Percentiles rank a stretch among this genome's conserved stretches.
phyloP scores from a whole-genome alignment of 805 yeast genomes.

The Metschnikowia kofuensis region DNA sequence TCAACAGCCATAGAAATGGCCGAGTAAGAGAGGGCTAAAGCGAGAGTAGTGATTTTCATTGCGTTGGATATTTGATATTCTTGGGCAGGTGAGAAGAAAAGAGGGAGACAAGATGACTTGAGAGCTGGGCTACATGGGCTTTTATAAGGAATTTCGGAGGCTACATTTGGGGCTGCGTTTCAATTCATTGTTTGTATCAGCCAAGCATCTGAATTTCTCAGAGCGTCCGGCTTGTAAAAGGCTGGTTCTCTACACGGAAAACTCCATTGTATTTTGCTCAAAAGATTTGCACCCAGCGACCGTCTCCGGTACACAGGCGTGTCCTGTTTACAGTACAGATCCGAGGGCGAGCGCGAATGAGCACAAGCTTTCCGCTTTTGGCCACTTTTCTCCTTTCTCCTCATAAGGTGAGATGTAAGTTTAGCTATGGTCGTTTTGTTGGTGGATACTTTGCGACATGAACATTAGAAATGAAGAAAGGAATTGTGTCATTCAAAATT shows the following conservation, averaged over 20 bases:
- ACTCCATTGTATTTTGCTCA: neutral
- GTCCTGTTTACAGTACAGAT: neutral
- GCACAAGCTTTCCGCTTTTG: neutral
- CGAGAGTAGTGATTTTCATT: constrained; percentile 10
- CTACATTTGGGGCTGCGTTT: neutral
- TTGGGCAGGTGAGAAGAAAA: neutral
- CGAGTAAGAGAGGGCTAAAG: constrained; percentile 3
- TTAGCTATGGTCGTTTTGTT: too few species aligned
- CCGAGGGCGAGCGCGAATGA: constrained; percentile 3
- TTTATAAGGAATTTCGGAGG: neutral
- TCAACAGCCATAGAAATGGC: neutral
- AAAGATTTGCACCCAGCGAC: constrained; percentile 7
- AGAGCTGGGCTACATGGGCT: neutral
- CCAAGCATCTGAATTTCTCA: neutral
- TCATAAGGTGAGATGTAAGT: too few species aligned
- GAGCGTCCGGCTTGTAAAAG: neutral
- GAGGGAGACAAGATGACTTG: neutral
- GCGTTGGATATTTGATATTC: neutral
- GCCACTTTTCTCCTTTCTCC: neutral
- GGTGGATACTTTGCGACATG: neutral
- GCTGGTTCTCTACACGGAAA: constrained; percentile 4
- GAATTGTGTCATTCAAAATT: neutral
- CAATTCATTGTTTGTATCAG: neutral
- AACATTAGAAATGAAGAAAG: neutral
- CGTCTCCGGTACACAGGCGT: neutral